Evolutionary conservation across 2,329 filamentous ascomycete species (phyloP).

Genomic region (Hymenoscyphus scutula): DNA sequence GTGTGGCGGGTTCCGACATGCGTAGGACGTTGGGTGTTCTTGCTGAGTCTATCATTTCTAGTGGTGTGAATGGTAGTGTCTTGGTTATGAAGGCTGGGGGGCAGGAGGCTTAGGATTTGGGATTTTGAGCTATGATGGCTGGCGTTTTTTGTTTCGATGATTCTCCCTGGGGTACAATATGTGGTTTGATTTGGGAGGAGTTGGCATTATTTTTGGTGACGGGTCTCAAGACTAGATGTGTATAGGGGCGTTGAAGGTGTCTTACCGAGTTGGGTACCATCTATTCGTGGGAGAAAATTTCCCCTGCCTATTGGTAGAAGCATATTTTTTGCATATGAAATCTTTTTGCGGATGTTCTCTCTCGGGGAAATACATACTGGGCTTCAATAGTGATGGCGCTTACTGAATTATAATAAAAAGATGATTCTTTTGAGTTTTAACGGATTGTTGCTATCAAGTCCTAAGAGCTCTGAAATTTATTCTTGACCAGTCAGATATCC

Average conservation of each 20-base stretch:
- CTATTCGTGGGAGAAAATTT: not conserved
- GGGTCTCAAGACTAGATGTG: not conserved
- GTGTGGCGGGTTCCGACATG: slow-evolving; percentile 40
- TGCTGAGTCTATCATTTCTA: slow-evolving; percentile 57
- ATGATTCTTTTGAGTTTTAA: too few relatives aligned
- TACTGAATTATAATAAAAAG: too few relatives aligned
- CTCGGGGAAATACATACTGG: too few relatives aligned
- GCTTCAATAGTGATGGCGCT: too few relatives aligned
- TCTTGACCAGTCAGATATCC: too few relatives aligned
- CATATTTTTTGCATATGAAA: not conserved
- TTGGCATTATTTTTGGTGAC: too few relatives aligned
- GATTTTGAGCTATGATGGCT: not conserved
- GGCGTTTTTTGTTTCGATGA: not conserved
- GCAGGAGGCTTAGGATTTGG: slow-evolving; percentile 14
- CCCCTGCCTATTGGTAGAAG: not conserved
- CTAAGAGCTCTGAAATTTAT: too few relatives aligned
- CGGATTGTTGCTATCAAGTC: too few relatives aligned
- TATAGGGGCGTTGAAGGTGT: not conserved
- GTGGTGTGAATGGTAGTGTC: slow-evolving; percentile 62
- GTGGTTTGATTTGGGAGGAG: not conserved
- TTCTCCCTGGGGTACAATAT: not conserved
- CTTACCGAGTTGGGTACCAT: not conserved
- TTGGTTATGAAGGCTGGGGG: slow-evolving; percentile 63
- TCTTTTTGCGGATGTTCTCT: too few relatives aligned
- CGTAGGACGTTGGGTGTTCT: slow-evolving; percentile 56